A percentile compares a stretch with the other conserved stretches of the same genome.
Evolutionary conservation across 106 monocot genomes (phyloP).

Genomic region (Acanthochlamys bracteata): DNA sequence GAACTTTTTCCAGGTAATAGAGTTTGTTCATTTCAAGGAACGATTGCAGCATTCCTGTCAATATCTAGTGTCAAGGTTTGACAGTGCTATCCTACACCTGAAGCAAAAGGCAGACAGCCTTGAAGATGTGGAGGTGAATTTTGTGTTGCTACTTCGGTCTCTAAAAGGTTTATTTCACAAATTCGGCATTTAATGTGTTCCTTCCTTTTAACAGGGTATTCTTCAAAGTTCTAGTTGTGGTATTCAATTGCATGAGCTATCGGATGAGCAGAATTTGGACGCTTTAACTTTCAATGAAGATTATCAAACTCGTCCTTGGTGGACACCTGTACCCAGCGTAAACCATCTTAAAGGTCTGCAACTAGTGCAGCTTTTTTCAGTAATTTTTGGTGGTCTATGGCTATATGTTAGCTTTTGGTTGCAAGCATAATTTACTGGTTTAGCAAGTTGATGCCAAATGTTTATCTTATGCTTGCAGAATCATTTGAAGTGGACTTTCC

Average conservation of each 20-base stretch:
- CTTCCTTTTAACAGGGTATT: conserved; percentile 32
- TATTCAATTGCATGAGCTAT: conserved; percentile 42
- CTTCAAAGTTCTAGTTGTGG: conserved; percentile 46
- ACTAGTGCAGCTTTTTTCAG: no score
- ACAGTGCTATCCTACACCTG: conserved; percentile 50
- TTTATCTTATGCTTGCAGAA: no score
- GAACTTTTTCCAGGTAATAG: conserved; percentile 48
- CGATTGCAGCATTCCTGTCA: conserved; percentile 67
- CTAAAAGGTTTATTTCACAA: no score
- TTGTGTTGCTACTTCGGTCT: no score
- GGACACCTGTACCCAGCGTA: conserved; percentile 57
- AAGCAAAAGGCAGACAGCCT: conserved; percentile 61
- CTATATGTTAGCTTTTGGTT: no score
- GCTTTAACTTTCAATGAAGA: conserved; percentile 82
- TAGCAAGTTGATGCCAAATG: no score
- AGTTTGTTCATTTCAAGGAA: conserved; percentile 89
- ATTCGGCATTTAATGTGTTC: not conserved
- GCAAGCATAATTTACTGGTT: no score
- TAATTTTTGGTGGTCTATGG: no score
- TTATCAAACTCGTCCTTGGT: conserved; percentile 80
- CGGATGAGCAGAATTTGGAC: conserved; percentile 39
- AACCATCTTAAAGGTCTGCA: conserved; percentile 65
- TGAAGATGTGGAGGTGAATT: conserved; percentile 65
- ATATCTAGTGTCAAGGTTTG: conserved; percentile 53
- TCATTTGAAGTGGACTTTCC: no score